Evolutionary conservation across 345 rosid species (phyloP).

Genomic region (Aegle marmelos): DNA sequence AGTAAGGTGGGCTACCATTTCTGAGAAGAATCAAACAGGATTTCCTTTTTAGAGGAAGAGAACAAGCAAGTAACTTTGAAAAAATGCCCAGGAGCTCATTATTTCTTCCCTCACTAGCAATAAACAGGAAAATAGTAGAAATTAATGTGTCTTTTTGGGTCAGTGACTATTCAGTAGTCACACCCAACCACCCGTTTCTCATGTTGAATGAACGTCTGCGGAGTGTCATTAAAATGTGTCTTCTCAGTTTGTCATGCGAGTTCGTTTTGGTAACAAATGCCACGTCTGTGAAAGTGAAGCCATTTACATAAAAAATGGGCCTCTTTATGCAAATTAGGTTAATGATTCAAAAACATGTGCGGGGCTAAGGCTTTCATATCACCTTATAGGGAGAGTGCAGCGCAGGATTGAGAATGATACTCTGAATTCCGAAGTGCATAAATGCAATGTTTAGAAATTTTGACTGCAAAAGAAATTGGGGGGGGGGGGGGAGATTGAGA

Average conservation of each 20-base stretch:
- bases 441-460: not conserved
- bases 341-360: not conserved
- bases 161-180: slow-evolving; percentile 4
- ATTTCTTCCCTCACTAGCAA: not conserved
- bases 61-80: not conserved
- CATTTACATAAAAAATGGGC: not conserved
- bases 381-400: not conserved
- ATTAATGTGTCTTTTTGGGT: not conserved
- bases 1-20: not conserved
- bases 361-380: not conserved
- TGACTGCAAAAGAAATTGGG: not conserved
- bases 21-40: slow-evolving; percentile 7
- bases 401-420: not conserved
- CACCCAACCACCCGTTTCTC: not conserved
- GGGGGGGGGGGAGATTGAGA: not conserved
- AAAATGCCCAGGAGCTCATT: not conserved
- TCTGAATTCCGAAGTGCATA: not conserved
- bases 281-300: not conserved
- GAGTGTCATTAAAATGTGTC: not conserved
- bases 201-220: not conserved
- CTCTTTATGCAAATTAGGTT: not conserved
- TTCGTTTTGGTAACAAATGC: not conserved
- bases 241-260: not conserved
- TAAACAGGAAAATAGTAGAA: not conserved
- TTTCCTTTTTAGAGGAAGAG: slow-evolving; percentile 4